phyloP scores from a whole-genome alignment of 176 grass and related monocot genomes.

The Oryza officinalis region DNA sequence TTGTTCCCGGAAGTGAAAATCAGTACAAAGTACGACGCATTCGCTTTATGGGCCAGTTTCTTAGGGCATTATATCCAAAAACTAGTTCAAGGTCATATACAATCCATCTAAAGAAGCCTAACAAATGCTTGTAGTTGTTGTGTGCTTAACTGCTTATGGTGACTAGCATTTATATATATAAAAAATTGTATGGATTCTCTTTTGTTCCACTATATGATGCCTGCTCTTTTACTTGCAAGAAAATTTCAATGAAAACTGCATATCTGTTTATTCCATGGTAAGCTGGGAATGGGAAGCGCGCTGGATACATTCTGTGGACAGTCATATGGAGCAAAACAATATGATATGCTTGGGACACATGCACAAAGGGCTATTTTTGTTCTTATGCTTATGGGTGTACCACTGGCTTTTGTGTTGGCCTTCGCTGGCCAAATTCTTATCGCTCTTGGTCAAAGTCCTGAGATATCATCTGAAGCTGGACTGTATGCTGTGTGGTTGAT shows the following conservation, averaged over 20 bases:
- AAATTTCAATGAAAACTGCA: not conserved
- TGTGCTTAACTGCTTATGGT: not conserved
- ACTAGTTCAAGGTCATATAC: not conserved
- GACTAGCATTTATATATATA: not conserved
- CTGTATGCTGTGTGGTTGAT: conserved; percentile 66
- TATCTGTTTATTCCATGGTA: conserved; percentile 29
- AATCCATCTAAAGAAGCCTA: not conserved
- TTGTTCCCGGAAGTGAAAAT: not conserved
- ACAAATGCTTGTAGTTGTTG: not conserved
- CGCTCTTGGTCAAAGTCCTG: conserved; percentile 72
- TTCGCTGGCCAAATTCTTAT: conserved; percentile 63
- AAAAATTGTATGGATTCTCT: not conserved
- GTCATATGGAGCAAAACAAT: conserved; percentile 74
- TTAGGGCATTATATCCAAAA: not conserved
- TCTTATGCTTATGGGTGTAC: conserved; percentile 62
- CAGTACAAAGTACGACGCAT: not conserved
- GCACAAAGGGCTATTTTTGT: conserved; percentile 67
- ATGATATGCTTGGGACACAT: conserved; percentile 62
- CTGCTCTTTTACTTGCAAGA: not conserved
- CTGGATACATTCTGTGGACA: conserved; percentile 82
- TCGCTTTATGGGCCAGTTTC: too few species aligned
- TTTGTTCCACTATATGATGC: not conserved
- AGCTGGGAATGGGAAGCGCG: conserved; percentile 84
- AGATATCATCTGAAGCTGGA: conserved; percentile 80
- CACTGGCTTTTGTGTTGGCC: conserved; percentile 63